These are phyloP conservation scores for Ustulina deusta DNA, from an alignment of 2,329 filamentous ascomycete species.

Conservation along the genomic window DNA sequence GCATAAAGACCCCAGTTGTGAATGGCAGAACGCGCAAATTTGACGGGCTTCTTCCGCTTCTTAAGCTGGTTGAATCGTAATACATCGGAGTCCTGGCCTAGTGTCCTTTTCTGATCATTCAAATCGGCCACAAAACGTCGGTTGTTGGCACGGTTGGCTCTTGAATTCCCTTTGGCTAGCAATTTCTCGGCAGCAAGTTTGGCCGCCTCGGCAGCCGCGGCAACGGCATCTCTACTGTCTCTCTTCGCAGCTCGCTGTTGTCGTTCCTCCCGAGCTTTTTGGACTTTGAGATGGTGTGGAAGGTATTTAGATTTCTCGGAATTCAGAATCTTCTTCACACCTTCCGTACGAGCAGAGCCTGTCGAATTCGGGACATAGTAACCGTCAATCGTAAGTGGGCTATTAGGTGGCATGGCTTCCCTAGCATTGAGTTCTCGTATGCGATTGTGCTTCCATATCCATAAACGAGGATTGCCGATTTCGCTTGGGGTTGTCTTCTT, in stretches of 20 bases:
- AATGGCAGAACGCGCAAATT: conserved; percentile 96
- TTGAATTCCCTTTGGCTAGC: conserved; percentile 87
- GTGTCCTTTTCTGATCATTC: conserved; percentile 90
- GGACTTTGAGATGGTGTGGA: conserved; percentile 96
- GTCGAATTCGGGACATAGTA: conserved; percentile 88
- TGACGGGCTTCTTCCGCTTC: conserved; percentile 99
- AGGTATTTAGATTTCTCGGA: conserved; percentile 98
- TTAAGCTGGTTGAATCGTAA: conserved; percentile 99
- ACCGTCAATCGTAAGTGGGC: conserved; percentile 64
- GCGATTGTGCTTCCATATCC: conserved; percentile 69
- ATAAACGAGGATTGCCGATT: conserved; percentile 64
- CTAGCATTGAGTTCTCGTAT: conserved; percentile 67
- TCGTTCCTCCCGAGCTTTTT: conserved; percentile 90
- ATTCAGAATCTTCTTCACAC: conserved; percentile 94
- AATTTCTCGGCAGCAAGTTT: conserved; percentile 83
- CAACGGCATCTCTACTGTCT: conserved; percentile 73
- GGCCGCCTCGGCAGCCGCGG: conserved; percentile 75
- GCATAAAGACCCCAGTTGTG: conserved; percentile 99
- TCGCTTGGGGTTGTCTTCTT: conserved; percentile 60
- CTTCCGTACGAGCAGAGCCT: conserved; percentile 90
- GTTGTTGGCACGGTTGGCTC: conserved; percentile 95
- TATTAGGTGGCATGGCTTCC: conserved; percentile 48
- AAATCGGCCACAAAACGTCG: conserved; percentile 94
- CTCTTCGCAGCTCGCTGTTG: conserved; percentile 76
- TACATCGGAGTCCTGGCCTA: conserved; percentile 86